Conservation (phyloP, 371 early-diverging fungal genomes). For the Mortierella sp. region DNA sequence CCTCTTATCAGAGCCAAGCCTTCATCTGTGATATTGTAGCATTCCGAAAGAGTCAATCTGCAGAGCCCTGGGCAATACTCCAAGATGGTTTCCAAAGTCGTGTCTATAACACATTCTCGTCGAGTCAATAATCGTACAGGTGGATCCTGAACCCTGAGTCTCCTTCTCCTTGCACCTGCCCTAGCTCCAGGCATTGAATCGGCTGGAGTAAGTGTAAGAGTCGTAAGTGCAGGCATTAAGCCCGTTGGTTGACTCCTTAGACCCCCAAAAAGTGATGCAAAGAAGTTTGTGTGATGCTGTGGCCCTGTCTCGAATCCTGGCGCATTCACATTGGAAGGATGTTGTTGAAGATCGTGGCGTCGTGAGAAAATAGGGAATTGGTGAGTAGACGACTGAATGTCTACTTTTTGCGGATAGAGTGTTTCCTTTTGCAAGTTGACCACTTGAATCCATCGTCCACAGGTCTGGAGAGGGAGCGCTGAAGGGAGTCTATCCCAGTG, state of each 20-base stretch:
- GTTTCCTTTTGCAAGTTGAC: slow-evolving; percentile 49
- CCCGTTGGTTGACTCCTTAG: slow-evolving; percentile 1
- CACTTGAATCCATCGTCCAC: slow-evolving; percentile 47
- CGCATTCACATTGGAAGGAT: not conserved
- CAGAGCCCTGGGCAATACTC: slow-evolving; percentile 40
- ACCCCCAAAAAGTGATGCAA: slow-evolving; percentile 12
- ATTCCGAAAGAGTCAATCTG: slow-evolving; percentile 44
- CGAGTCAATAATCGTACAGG: slow-evolving; percentile 8
- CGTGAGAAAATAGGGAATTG: slow-evolving; percentile 1
- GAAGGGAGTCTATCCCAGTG: slow-evolving; percentile 26
- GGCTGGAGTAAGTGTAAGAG: not conserved
- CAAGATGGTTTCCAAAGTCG: slow-evolving; percentile 30
- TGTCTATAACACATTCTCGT: slow-evolving; percentile 34
- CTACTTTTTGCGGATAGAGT: slow-evolving; percentile 12
- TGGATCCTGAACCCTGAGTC: not conserved
- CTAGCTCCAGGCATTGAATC: not conserved
- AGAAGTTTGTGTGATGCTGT: slow-evolving; percentile 4
- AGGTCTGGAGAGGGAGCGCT: slow-evolving; percentile 26
- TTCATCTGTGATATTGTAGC: slow-evolving; percentile 40
- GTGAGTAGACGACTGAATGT: slow-evolving; percentile 11
- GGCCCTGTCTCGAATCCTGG: too few species aligned
- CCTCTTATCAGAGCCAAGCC: slow-evolving; percentile 28
- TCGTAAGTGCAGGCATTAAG: too few species aligned
- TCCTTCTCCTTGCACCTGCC: too few species aligned
- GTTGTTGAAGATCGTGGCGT: slow-evolving; percentile 10